Evolutionary conservation across 257 asterid genomes (phyloP).

Genomic region (Knoxia roxburghii): DNA sequence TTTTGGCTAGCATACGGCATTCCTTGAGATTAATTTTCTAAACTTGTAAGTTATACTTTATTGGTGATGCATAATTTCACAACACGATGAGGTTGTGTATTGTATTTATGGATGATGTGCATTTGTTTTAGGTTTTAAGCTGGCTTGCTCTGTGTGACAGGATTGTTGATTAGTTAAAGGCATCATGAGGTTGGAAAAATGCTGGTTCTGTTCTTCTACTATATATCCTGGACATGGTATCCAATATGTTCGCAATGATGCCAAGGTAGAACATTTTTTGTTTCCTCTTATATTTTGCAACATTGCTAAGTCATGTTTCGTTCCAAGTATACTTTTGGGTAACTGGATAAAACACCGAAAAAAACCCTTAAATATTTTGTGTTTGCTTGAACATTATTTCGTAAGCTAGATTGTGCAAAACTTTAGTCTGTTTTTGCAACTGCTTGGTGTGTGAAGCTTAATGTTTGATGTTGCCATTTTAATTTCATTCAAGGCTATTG

Average conservation of each 20-base stretch:
- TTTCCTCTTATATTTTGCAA: too few species aligned
- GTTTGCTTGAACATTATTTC: neutral
- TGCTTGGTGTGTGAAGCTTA: neutral
- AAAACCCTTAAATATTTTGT: too few species aligned
- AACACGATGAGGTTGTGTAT: neutral
- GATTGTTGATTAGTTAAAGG: constrained; percentile 1
- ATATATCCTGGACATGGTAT: constrained; percentile 86
- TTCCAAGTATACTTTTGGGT: too few species aligned
- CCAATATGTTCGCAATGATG: constrained; percentile 84
- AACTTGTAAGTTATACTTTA: neutral
- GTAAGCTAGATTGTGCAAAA: neutral
- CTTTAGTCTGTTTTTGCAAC: neutral
- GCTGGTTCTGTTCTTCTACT: constrained; percentile 92
- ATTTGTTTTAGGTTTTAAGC: neutral
- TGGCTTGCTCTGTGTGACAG: constrained; percentile 6
- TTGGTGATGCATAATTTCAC: neutral
- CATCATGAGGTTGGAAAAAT: constrained; percentile 85
- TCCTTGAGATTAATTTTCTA: neutral
- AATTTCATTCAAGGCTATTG: neutral
- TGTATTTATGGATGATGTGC: neutral
- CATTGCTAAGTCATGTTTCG: neutral
- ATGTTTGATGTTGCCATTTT: neutral
- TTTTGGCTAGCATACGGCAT: too few species aligned
- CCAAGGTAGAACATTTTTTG: constrained; percentile 46
- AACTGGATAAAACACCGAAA: neutral